phyloP scores from a whole-genome alignment of 345 rosid genomes.

The Raphanus raphanistrum region DNA sequence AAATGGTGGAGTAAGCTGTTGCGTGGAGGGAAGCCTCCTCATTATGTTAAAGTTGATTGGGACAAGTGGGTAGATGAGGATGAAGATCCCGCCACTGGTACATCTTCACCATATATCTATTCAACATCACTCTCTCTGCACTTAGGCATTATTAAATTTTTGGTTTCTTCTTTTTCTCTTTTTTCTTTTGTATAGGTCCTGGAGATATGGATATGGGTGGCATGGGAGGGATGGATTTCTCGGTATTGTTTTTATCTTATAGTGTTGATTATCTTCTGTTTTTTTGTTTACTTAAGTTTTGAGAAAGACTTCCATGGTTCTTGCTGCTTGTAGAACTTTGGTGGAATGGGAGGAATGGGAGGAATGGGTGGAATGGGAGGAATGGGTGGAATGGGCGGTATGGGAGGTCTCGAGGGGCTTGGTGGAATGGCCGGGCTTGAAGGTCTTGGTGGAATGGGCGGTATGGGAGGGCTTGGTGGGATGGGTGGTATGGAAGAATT shows the following conservation, averaged over 20 bases:
- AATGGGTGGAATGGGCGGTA: conserved; percentile 45
- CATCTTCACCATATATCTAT: not conserved
- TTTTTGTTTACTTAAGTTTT: not conserved
- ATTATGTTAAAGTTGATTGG: conserved; percentile 83
- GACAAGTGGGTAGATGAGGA: conserved; percentile 94
- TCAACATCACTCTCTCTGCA: not conserved
- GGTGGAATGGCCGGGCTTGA: conserved; percentile 39
- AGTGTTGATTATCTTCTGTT: not conserved
- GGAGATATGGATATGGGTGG: conserved; percentile 50
- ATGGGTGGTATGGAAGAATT: conserved; percentile 62
- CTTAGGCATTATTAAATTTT: not conserved
- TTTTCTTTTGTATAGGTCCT: conserved; percentile 39
- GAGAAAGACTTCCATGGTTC: not conserved
- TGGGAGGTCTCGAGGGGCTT: conserved; percentile 32
- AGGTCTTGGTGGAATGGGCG: conserved; percentile 45
- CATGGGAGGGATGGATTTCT: conserved; percentile 40
- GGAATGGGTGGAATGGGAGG: conserved; percentile 30
- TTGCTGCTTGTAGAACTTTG: conserved; percentile 35
- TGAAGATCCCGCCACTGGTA: conserved; percentile 42
- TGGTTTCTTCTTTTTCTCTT: not conserved
- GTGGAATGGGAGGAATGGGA: conserved; percentile 22
- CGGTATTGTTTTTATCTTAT: conserved; percentile 26
- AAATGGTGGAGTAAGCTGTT: conserved; percentile 75
- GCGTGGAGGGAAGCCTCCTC: conserved; percentile 67
- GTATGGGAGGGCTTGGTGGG: conserved; percentile 28